Evolutionary conservation across 352 stramenopile genomes (phyloP), one percentile per base, ranked within the genome.

Genomic region (Blastocystis sp.): DNA sequence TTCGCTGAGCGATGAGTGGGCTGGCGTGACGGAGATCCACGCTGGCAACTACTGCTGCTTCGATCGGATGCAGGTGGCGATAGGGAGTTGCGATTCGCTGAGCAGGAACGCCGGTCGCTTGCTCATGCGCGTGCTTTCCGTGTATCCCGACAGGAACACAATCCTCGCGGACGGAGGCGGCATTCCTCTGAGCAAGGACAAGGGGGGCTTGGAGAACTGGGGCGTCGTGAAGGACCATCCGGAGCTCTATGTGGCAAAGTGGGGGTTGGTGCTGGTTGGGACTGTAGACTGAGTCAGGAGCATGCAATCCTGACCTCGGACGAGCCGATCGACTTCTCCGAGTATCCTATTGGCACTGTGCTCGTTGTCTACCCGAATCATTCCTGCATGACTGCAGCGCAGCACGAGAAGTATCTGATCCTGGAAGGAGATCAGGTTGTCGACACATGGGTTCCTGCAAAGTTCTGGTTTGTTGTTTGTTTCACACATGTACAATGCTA

Each of bases 161-260:
- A 69, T 87, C 18, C 45, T 87, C 18, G 56, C 56, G 18, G 76
- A 87, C 45, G 76, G 56, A 4, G 76, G 76, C 20, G 76, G 76
- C 5, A 87, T 87, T 87, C 76, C 76, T 7, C 63, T 87, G 20
- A 87, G 76, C 45, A 87, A 87, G 39, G 76, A 87, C 39, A 87
- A 87, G 39, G 45, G 76, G 20, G 76, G 53, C 47, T 30, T 87
- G 39, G 18, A 26, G 24, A 87, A 69, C 37, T 87, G 76, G 76
- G 76, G 56, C 39, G 37, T 30, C 20, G 47, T 87, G 9, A 26
- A 26, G 18, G 45, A 34, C 24, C 76, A 87, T 34, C 56, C 55
- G 63, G 76, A 87, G 24, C 55, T 87, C 7, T 87, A 79, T 79
- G 39, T 87, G 45, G 16, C n/a, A 16, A 81, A 78, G 76, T 87